Evolutionary conservation across 2,329 filamentous ascomycete genomes (phyloP).

Genomic region (Thelonectria discophora): DNA sequence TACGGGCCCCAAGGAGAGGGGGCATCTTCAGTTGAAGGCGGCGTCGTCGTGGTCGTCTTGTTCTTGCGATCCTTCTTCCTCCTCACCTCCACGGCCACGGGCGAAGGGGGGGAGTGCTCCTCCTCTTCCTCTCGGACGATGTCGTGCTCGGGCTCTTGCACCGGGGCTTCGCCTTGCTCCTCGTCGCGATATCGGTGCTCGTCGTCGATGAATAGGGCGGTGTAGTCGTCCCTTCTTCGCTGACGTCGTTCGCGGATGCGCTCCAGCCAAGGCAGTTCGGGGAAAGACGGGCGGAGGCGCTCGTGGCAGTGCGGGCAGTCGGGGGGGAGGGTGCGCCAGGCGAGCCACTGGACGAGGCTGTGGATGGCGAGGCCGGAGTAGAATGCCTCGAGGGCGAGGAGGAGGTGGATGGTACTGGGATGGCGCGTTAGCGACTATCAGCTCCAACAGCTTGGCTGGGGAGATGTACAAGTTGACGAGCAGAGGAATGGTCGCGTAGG

Average conservation of each 20-base stretch:
- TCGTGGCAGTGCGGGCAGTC: conserved; percentile 54
- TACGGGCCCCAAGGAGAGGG: conserved; percentile 30
- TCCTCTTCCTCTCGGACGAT: conserved; percentile 1
- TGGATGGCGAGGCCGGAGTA: conserved; percentile 53
- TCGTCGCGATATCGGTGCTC: conserved; percentile 42
- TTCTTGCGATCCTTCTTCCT: conserved; percentile 38
- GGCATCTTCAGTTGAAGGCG: conserved; percentile 33
- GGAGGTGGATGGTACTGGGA: conserved; percentile 49
- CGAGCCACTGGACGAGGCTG: conserved; percentile 50
- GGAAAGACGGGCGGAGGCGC: conserved; percentile 50
- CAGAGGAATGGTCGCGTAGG: conserved; percentile 54
- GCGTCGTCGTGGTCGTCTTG: conserved; percentile 36
- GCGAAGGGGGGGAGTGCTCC: conserved; percentile 21
- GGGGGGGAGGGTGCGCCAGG: conserved; percentile 50
- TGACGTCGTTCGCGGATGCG: conserved; percentile 31
- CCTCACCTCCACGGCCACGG: conserved; percentile 36
- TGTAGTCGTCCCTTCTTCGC: conserved; percentile 24
- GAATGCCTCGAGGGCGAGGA: conserved; percentile 49
- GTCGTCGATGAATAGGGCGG: conserved; percentile 37
- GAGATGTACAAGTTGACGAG: conserved; percentile 51
- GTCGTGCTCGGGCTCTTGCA: conserved; percentile 16
- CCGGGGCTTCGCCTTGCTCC: conserved; percentile 29
- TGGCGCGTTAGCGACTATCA: conserved; percentile 8
- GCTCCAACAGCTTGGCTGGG: not conserved
- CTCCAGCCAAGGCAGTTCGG: conserved; percentile 48